These are phyloP conservation scores for Bacidia gigantensis DNA, from an alignment of 495 filamentous ascomycete species.

Conservation along the genomic window DNA sequence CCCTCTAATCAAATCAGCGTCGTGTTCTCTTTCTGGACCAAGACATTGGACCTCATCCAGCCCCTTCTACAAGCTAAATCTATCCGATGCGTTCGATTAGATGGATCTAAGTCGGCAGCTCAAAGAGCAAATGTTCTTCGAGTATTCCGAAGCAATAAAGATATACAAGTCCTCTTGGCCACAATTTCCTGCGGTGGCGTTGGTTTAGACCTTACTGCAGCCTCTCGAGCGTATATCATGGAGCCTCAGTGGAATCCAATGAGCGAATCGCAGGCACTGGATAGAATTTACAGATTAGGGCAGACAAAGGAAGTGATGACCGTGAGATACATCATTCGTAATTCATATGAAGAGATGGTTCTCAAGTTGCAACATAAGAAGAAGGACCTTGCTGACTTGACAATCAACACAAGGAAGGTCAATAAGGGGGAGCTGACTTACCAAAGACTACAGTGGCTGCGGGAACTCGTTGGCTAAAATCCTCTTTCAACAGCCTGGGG, in stretches of 20 bases:
- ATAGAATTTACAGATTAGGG: slow-evolving; percentile 22
- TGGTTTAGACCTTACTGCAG: slow-evolving; percentile 33
- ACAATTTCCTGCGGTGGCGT: slow-evolving; percentile 84
- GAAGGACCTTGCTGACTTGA: slow-evolving; percentile 8
- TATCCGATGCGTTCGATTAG: slow-evolving; percentile 42
- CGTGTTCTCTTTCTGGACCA: slow-evolving; percentile 32
- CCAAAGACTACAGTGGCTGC: slow-evolving; percentile 2
- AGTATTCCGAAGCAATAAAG: slow-evolving; percentile 53
- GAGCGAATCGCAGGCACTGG: slow-evolving; percentile 22
- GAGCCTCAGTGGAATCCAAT: slow-evolving; percentile 25
- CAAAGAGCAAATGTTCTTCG: slow-evolving; percentile 57
- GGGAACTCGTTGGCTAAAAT: slow-evolving; percentile 7
- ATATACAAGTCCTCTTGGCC: slow-evolving; percentile 66
- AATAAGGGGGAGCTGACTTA: slow-evolving; percentile 3
- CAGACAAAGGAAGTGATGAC: slow-evolving; percentile 19
- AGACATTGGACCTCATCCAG: slow-evolving; percentile 10
- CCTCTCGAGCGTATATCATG: slow-evolving; percentile 17
- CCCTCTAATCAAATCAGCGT: slow-evolving; percentile 18
- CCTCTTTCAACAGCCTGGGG: too few relatives aligned
- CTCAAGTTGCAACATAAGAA: slow-evolving; percentile 4
- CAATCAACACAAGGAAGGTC: neutral
- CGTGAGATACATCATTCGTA: slow-evolving; percentile 19
- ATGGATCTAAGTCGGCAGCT: slow-evolving; percentile 63
- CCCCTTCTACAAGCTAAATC: neutral
- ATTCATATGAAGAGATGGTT: slow-evolving; percentile 22